Evolutionary conservation across 2,329 filamentous ascomycete species (phyloP).

Genomic region (Shiraia sp.): DNA sequence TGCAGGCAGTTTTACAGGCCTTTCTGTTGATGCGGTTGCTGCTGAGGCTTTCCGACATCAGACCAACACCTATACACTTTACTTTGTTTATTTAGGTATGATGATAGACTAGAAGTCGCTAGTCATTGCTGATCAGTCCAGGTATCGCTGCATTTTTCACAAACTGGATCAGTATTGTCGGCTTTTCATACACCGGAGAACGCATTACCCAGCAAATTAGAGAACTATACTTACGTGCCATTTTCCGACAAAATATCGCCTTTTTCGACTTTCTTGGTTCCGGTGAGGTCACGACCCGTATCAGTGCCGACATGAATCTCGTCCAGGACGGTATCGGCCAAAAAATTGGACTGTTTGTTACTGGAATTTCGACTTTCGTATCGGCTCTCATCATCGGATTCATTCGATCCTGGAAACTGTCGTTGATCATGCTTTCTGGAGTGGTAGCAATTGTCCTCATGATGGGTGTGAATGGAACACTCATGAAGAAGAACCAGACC

Average conservation of each 20-base stretch:
- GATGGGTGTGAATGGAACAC: conserved; percentile 73
- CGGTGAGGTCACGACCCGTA: conserved; percentile 92
- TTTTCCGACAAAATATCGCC: conserved; percentile 48
- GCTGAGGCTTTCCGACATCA: conserved; percentile 31
- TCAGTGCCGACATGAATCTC: conserved; percentile 91
- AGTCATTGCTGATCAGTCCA: conserved; percentile 11
- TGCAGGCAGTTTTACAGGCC: conserved; percentile 41
- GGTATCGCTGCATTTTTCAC: conserved; percentile 62
- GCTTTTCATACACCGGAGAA: conserved; percentile 73
- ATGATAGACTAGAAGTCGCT: conserved; percentile 38
- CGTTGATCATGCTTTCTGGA: conserved; percentile 81
- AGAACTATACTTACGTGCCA: conserved; percentile 67
- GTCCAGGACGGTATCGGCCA: conserved; percentile 82
- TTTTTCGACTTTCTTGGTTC: conserved; percentile 81
- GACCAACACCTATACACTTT: conserved; percentile 38
- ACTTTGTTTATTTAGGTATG: conserved; percentile 46
- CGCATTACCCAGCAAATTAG: conserved; percentile 52
- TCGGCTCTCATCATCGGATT: conserved; percentile 92
- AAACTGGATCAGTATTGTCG: conserved; percentile 73
- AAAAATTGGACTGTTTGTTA: conserved; percentile 42
- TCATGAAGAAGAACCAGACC: conserved; percentile 77
- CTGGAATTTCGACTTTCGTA: conserved; percentile 61
- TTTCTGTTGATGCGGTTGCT: conserved; percentile 37
- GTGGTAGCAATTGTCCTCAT: conserved; percentile 76
- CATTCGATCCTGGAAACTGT: conserved; percentile 89